Evolutionary conservation across 331 rosid genomes (phyloP).

Genomic region (Acacia concinna): DNA sequence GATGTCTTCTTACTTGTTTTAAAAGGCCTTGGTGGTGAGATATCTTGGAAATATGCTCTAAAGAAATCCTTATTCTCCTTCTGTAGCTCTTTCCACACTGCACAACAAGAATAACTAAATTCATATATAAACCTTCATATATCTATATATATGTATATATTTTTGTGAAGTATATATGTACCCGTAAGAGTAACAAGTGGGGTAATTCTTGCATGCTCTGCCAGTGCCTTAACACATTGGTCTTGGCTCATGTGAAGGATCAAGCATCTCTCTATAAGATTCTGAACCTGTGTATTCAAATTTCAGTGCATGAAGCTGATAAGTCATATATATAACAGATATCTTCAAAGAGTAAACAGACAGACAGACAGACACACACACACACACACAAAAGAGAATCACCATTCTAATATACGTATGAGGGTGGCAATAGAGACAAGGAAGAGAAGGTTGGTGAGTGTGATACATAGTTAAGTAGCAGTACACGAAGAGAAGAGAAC

Average conservation of each 20-base stretch:
- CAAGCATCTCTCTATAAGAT: constrained; percentile 88
- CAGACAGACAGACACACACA: too few species aligned
- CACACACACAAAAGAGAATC: not conserved
- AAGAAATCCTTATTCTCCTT: constrained; percentile 88
- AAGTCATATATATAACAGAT: not conserved
- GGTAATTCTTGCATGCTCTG: constrained; percentile 69
- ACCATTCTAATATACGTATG: constrained; percentile 82
- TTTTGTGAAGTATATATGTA: constrained; percentile 16
- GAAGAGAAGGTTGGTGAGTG: constrained; percentile 47
- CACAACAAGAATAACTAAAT: not conserved
- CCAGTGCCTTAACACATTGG: constrained; percentile 71
- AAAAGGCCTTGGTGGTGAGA: constrained; percentile 41
- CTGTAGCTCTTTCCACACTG: constrained; percentile 94
- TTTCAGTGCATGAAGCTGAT: constrained; percentile 34
- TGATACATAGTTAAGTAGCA: constrained; percentile 47
- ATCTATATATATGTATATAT: too few species aligned
- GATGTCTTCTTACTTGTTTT: constrained; percentile 35
- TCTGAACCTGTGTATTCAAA: constrained; percentile 70
- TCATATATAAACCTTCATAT: not conserved
- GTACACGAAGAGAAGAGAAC: constrained; percentile 38
- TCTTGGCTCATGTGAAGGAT: constrained; percentile 77
- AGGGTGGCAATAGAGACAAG: constrained; percentile 87
- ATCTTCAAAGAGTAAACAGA: not conserved
- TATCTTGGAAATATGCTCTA: constrained; percentile 60
- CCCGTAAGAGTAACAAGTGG: constrained; percentile 86